These are phyloP conservation scores for Penicillium maclennaniae DNA, from an alignment of 495 filamentous ascomycete species.

Conservation along the genomic window DNA sequence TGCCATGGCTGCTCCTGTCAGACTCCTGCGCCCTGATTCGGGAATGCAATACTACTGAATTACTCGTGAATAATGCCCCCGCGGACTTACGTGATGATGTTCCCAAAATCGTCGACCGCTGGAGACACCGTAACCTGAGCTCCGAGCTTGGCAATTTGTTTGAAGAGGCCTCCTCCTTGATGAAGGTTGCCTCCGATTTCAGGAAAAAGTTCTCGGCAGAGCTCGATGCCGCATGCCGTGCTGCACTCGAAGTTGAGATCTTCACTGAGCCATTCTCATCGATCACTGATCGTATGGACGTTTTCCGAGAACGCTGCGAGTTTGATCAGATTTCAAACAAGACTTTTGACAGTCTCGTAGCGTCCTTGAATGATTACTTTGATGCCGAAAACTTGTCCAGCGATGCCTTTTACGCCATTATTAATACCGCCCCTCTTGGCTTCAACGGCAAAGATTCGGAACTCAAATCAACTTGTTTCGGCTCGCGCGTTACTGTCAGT, in stretches of 20 bases:
- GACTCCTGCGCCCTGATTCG: constrained; percentile 75
- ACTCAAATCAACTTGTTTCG: constrained; percentile 60
- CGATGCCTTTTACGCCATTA: constrained; percentile 47
- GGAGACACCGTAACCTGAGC: constrained; percentile 40
- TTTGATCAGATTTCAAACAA: constrained; percentile 76
- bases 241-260: constrained; percentile 63
- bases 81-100: constrained; percentile 30
- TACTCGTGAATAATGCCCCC: constrained; percentile 49
- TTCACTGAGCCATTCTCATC: constrained; percentile 63
- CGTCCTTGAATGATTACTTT: constrained; percentile 36
- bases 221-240: constrained; percentile 55
- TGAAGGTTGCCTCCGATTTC: constrained; percentile 59
- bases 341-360: constrained; percentile 46
- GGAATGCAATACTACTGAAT: constrained; percentile 72
- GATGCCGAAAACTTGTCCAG: constrained; percentile 46
- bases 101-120: constrained; percentile 40
- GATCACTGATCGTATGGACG: constrained; percentile 63
- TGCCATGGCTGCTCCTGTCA: constrained; percentile 78
- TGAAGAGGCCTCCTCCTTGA: constrained; percentile 43
- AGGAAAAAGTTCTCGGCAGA: constrained; percentile 54
- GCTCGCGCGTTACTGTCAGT: constrained; percentile 65
- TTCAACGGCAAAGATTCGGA: constrained; percentile 45
- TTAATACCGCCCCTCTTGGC: constrained; percentile 38
- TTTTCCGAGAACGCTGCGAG: constrained; percentile 66
- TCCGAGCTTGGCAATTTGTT: constrained; percentile 37